phyloP scores from a whole-genome alignment of 169 alveolate genomes.

The Plasmodium yoelii region DNA sequence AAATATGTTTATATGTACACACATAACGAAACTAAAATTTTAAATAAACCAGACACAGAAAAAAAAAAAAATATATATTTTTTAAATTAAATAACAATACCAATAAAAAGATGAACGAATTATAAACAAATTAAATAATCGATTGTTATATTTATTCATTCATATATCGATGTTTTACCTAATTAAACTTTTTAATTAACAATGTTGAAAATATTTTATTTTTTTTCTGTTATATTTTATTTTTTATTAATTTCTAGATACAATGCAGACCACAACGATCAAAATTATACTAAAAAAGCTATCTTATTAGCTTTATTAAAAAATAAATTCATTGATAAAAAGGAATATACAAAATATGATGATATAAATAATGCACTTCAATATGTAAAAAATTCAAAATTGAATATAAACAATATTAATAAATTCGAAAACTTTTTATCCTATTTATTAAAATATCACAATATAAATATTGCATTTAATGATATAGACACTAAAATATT shows the following conservation, averaged over 20 bases:
- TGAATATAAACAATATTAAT: constrained; percentile 21
- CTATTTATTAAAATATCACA: constrained; percentile 14
- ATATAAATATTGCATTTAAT: constrained; percentile 12
- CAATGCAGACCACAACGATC: constrained; percentile 22
- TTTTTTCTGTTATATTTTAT: constrained; percentile 27
- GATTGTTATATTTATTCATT: too few species aligned
- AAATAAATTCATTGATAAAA: constrained; percentile 41
- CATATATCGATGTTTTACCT: too few species aligned
- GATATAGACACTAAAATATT: constrained; percentile 40
- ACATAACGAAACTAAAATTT: too few species aligned
- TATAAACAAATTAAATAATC: too few species aligned
- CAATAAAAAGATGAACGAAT: too few species aligned
- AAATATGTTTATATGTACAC: too few species aligned
- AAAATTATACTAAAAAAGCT: constrained; percentile 35
- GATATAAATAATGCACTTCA: constrained; percentile 34
- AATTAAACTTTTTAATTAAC: background rate
- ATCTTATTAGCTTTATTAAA: constrained; percentile 39
- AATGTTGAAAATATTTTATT: constrained; percentile 14
- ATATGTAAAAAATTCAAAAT: constrained; percentile 8
- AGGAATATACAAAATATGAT: constrained; percentile 17
- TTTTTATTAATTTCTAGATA: constrained; percentile 16
- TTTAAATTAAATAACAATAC: too few species aligned
- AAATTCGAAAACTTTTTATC: constrained; percentile 48
- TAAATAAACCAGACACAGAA: too few species aligned
- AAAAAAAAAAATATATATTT: too few species aligned